Percentiles rank a stretch among this genome's conserved stretches.
phyloP scores from a whole-genome alignment of 192 early-diverging fungal species.

The Entomortierella chlamydospora region DNA sequence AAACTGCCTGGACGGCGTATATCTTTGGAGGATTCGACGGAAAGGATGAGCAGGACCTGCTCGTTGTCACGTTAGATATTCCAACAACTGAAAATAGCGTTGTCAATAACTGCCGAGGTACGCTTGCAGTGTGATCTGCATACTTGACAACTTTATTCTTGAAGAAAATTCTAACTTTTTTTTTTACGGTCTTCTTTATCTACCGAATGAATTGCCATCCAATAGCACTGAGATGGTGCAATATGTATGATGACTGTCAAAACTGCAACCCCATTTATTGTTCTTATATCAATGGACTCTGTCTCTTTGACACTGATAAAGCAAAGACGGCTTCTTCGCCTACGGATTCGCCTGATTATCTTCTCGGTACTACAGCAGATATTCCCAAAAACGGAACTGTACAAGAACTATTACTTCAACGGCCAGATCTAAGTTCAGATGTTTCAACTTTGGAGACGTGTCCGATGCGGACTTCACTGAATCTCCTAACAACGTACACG shows the following conservation, averaged over 20 bases:
- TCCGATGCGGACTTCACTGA: slow-evolving; percentile 6
- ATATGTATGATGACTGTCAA: slow-evolving; percentile 48
- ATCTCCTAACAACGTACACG: not conserved
- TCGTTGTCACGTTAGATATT: slow-evolving; percentile 23
- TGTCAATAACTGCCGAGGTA: slow-evolving; percentile 51
- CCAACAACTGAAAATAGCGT: not conserved
- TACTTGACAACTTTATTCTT: too few species aligned
- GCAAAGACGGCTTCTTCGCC: slow-evolving; percentile 18
- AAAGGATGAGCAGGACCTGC: slow-evolving; percentile 11
- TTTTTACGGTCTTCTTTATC: too few species aligned
- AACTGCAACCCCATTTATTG: slow-evolving; percentile 45
- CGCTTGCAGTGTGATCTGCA: too few species aligned
- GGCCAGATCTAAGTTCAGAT: slow-evolving; percentile 8
- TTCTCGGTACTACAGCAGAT: slow-evolving; percentile 20
- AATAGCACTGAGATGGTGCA: slow-evolving; percentile 52
- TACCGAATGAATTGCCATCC: too few species aligned
- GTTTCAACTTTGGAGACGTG: slow-evolving; percentile 10
- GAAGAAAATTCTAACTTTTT: too few species aligned
- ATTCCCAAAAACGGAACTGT: slow-evolving; percentile 28
- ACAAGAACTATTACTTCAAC: slow-evolving; percentile 25
- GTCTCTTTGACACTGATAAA: slow-evolving; percentile 54
- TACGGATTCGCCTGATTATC: slow-evolving; percentile 6
- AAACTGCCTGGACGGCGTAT: slow-evolving; percentile 38
- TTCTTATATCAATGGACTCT: slow-evolving; percentile 48
- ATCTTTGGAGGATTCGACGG: slow-evolving; percentile 53